Evolutionary conservation across 208 protist genomes (phyloP).

Genomic region (Leishmania lainsoni): DNA sequence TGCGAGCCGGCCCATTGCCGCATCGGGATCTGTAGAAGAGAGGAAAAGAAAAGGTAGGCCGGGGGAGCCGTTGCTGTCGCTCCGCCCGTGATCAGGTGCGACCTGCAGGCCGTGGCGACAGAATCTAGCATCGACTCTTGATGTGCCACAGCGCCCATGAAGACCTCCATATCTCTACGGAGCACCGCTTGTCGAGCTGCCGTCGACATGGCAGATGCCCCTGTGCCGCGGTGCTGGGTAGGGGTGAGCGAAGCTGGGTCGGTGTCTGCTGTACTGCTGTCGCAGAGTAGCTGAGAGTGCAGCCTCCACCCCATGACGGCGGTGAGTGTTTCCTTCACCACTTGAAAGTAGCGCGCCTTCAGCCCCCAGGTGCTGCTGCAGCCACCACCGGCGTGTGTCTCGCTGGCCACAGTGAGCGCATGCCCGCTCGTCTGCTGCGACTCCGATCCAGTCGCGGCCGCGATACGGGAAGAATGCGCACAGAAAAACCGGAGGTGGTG

Average conservation of each 20-base stretch:
- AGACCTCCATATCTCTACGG: background rate
- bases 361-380: background rate
- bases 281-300: constrained; percentile 8
- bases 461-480: background rate
- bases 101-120: background rate
- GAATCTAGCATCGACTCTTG: constrained; percentile 12
- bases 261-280: background rate
- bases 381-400: background rate
- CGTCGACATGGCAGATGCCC: background rate
- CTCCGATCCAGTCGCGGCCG: background rate
- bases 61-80: background rate
- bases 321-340: constrained; percentile 33
- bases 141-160: constrained; percentile 9
- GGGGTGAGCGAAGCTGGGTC: background rate
- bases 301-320: constrained; percentile 9
- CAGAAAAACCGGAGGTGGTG: constrained; percentile 8
- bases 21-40: constrained; percentile 8
- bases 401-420: background rate
- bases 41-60: background rate
- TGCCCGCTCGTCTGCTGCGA: background rate
- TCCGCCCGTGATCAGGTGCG: background rate
- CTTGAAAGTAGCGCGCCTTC: constrained; percentile 19
- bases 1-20: constrained; percentile 19
- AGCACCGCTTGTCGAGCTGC: constrained; percentile 12
- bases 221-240: background rate